A percentile compares a stretch with the other conserved stretches of the same genome.
These are phyloP conservation scores for Leishmania amazonensis DNA, from an alignment of 208 protist species.

Conservation along the genomic window DNA sequence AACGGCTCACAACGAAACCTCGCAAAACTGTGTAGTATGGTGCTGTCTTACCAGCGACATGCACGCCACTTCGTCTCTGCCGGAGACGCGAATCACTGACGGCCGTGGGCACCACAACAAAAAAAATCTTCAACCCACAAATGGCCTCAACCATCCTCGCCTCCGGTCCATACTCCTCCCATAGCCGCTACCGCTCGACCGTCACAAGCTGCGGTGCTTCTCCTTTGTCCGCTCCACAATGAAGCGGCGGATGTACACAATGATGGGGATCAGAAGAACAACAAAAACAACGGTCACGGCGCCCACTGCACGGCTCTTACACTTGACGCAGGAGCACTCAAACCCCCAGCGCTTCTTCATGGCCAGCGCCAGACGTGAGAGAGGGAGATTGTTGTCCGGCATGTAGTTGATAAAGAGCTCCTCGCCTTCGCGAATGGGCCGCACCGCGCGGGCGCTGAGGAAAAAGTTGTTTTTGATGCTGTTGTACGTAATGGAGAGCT, in stretches of 20 bases:
- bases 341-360: conserved; percentile 88
- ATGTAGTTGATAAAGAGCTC: conserved; percentile 89
- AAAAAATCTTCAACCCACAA: background rate
- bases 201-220: conserved; percentile 67
- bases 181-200: background rate
- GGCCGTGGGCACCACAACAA: background rate
- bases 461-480: conserved; percentile 75
- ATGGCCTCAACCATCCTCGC: background rate
- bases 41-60: background rate
- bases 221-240: conserved; percentile 65
- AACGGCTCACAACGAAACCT: background rate
- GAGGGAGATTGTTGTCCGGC: conserved; percentile 77
- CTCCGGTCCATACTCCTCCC: background rate
- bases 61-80: background rate
- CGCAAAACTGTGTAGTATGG: background rate
- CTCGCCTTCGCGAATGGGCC: conserved; percentile 75
- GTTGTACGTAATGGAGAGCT: conserved; percentile 77
- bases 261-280: conserved; percentile 57
- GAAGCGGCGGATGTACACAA: conserved; percentile 61
- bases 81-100: background rate
- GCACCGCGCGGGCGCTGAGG: conserved; percentile 68
- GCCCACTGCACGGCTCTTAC: conserved; percentile 74
- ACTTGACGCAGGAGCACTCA: conserved; percentile 80
- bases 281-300: conserved; percentile 72
- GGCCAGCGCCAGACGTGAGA: conserved; percentile 72